These are phyloP conservation scores for Hansenula anomala DNA, from an alignment of 1,139 yeast genomes.

Conservation along the genomic window DNA sequence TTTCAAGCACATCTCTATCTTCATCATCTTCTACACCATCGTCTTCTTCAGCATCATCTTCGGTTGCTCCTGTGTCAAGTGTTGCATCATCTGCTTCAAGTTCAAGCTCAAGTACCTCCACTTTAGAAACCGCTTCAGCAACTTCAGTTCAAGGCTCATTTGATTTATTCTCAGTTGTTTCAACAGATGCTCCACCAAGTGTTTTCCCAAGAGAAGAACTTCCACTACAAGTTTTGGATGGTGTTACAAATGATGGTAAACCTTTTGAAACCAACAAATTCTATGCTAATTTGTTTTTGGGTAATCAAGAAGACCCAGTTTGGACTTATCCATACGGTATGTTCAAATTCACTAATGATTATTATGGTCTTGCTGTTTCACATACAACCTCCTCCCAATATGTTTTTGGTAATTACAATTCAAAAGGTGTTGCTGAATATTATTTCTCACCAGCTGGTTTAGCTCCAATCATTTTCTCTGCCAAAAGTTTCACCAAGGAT, in stretches of 20 bases:
- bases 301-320: constrained; percentile 41
- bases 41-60: neutral
- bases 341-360: constrained; percentile 40
- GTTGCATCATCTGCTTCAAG: constrained; percentile 11
- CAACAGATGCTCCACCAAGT: constrained; percentile 42
- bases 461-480: constrained; percentile 51
- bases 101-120: constrained; percentile 12
- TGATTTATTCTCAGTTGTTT: constrained; percentile 46
- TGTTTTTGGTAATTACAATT: constrained; percentile 36
- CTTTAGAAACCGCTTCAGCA: constrained; percentile 3
- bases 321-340: constrained; percentile 64
- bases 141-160: constrained; percentile 10
- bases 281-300: constrained; percentile 58
- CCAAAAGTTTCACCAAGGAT: constrained; percentile 39
- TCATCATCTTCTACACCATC: neutral
- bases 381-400: constrained; percentile 46
- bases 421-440: constrained; percentile 32
- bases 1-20: too few species aligned
- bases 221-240: constrained; percentile 43
- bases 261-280: constrained; percentile 68
- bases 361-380: constrained; percentile 57
- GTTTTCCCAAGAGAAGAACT: constrained; percentile 44
- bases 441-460: constrained; percentile 51
- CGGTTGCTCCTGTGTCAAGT: neutral
- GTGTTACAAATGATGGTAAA: constrained; percentile 37